A percentile compares a stretch with the other conserved stretches of the same genome.
These are phyloP conservation scores for Phytophthora pinifolia DNA, from an alignment of 352 stramenopile genomes.

Conservation along the genomic window DNA sequence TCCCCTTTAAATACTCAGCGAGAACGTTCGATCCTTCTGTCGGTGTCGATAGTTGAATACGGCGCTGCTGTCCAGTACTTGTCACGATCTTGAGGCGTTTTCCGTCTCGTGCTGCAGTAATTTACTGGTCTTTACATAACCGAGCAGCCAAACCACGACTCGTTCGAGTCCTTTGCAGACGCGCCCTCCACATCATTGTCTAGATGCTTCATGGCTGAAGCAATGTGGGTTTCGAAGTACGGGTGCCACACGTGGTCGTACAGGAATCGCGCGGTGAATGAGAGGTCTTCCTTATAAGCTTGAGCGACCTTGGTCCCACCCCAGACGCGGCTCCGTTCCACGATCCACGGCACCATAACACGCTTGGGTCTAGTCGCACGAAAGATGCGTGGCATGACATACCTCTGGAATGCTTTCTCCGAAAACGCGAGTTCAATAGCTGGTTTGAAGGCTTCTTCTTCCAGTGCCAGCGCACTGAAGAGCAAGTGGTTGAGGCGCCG, in stretches of 20 bases:
- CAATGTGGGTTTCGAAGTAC: slow-evolving; percentile 68
- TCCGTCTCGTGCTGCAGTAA: background rate
- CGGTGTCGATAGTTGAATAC: slow-evolving; percentile 14
- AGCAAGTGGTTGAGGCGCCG: slow-evolving; percentile 70
- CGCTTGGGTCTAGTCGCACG: slow-evolving; percentile 61
- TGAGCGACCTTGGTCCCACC: slow-evolving; percentile 56
- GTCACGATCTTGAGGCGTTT: background rate
- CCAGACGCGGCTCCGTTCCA: slow-evolving; percentile 75
- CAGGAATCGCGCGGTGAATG: slow-evolving; percentile 73
- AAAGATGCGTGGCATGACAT: slow-evolving; percentile 77
- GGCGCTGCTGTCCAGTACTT: slow-evolving; percentile 8
- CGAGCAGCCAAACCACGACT: slow-evolving; percentile 65
- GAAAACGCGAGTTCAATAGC: slow-evolving; percentile 68
- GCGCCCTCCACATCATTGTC: slow-evolving; percentile 42
- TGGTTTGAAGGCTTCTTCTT: slow-evolving; percentile 65
- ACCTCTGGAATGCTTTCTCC: slow-evolving; percentile 67
- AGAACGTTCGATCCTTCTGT: slow-evolving; percentile 27
- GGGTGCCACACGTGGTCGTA: slow-evolving; percentile 82
- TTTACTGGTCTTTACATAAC: slow-evolving; percentile 46
- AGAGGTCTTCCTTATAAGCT: slow-evolving; percentile 70
- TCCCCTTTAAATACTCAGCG: slow-evolving; percentile 39
- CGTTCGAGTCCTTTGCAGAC: slow-evolving; percentile 30
- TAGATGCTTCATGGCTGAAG: slow-evolving; percentile 71
- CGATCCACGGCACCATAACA: slow-evolving; percentile 81
- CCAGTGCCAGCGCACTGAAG: slow-evolving; percentile 62